Percentiles rank a stretch among this genome's conserved stretches.
Evolutionary conservation across 106 monocot species (phyloP).

Genomic region (Gastrodia elata): DNA sequence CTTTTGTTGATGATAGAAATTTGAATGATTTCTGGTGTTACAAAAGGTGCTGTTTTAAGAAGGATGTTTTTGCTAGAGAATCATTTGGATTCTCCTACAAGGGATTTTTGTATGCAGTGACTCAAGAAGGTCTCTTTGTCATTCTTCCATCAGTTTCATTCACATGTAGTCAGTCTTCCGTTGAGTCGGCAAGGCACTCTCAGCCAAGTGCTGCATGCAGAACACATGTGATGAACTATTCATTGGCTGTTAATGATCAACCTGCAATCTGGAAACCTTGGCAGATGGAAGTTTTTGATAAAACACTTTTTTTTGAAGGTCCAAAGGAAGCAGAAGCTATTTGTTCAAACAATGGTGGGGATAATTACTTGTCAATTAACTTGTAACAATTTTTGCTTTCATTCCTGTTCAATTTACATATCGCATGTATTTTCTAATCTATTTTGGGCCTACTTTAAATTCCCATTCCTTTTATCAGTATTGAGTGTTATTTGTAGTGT

Average conservation of each 20-base stretch:
- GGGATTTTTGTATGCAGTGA: slow-evolving; percentile 73
- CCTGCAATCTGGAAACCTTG: slow-evolving; percentile 37
- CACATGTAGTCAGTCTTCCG: slow-evolving; percentile 20
- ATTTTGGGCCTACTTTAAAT: neutral
- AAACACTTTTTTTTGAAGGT: slow-evolving; percentile 65
- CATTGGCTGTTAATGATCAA: slow-evolving; percentile 15
- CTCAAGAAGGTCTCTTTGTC: slow-evolving; percentile 60
- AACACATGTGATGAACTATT: slow-evolving; percentile 12
- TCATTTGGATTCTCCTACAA: slow-evolving; percentile 65
- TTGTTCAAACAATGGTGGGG: slow-evolving; percentile 69
- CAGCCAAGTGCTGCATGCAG: slow-evolving; percentile 19
- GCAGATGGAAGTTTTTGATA: slow-evolving; percentile 82
- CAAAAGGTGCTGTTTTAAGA: slow-evolving; percentile 9
- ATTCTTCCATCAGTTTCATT: slow-evolving; percentile 71
- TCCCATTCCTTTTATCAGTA: neutral
- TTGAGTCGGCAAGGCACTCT: slow-evolving; percentile 29
- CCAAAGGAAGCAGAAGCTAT: slow-evolving; percentile 56
- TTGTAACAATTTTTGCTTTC: neutral
- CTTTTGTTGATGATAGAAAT: slow-evolving; percentile 39
- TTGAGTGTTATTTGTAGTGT: neutral
- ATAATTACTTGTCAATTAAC: slow-evolving; percentile 1
- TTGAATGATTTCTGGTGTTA: slow-evolving; percentile 7
- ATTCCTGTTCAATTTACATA: neutral
- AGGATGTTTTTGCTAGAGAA: slow-evolving; percentile 38
- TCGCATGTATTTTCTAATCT: neutral